phyloP scores from a whole-genome alignment of 495 filamentous ascomycete genomes.

The Trichoderma erinaceum region DNA sequence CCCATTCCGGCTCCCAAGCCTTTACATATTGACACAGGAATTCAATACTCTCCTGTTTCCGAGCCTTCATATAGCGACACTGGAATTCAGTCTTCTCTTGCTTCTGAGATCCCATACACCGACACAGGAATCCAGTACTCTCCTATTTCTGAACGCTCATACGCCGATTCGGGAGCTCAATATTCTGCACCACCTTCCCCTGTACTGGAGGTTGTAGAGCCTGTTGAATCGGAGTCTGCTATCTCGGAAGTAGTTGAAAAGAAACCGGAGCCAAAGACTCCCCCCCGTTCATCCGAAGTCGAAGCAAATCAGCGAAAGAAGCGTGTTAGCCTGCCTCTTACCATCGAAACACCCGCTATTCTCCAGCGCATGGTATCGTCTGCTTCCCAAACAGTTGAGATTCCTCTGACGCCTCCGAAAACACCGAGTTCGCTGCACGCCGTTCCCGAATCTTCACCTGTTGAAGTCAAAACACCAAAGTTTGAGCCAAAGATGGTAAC shows the following conservation, averaged over 20 bases:
- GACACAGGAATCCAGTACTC: not conserved
- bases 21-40: not conserved
- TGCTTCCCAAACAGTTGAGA: conserved; percentile 63
- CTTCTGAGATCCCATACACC: not conserved
- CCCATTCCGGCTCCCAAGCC: not conserved
- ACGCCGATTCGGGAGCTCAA: conserved; percentile 35
- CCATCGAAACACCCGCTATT: conserved; percentile 30
- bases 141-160: not conserved
- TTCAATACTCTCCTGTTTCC: not conserved
- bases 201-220: conserved; percentile 35
- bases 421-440: conserved; percentile 49
- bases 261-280: conserved; percentile 34
- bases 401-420: conserved; percentile 61
- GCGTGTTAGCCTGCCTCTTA: conserved; percentile 44
- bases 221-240: conserved; percentile 36
- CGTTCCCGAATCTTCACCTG: conserved; percentile 23
- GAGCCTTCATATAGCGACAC: not conserved
- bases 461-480: conserved; percentile 18
- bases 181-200: conserved; percentile 78
- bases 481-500: conserved; percentile 30
- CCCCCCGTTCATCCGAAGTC: conserved; percentile 45
- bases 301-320: conserved; percentile 69
- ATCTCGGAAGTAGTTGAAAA: conserved; percentile 28
- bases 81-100: not conserved
- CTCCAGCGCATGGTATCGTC: conserved; percentile 58